Evolutionary conservation across 495 filamentous ascomycete genomes (phyloP).

Genomic region (Immersiella caudata): DNA sequence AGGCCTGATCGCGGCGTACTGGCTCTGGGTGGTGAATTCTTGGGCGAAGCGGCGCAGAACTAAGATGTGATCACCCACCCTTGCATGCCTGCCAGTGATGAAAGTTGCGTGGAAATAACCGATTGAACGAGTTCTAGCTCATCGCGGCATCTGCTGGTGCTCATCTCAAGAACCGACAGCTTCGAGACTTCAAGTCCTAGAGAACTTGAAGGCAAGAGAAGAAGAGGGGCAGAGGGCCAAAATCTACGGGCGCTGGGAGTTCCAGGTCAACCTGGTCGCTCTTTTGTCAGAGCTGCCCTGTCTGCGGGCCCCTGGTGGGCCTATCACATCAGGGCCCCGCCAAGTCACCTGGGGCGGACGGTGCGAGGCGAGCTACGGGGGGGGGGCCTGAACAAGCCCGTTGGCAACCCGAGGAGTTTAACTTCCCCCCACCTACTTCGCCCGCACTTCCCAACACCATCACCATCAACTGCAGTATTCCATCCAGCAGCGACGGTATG

Average conservation of each 20-base stretch:
- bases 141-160: background rate
- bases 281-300: conserved; percentile 1
- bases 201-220: background rate
- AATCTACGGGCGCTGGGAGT: background rate
- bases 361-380: conserved; percentile 12
- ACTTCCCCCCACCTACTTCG: conserved; percentile 7
- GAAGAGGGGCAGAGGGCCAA: conserved; percentile 10
- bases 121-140: background rate
- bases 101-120: background rate
- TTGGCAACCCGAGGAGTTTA: background rate
- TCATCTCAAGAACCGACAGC: background rate
- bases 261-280: conserved; percentile 5
- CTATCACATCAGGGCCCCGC: conserved; percentile 11
- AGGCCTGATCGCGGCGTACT: conserved; percentile 1
- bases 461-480: background rate
- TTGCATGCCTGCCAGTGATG: background rate
- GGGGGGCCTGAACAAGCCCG: conserved; percentile 3
- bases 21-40: conserved; percentile 9
- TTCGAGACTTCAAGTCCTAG: background rate
- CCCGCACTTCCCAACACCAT: background rate
- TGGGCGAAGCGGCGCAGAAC: background rate
- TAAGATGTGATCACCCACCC: background rate
- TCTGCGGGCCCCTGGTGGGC: conserved; percentile 2
- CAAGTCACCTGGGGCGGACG: conserved; percentile 9
- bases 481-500: background rate